These are phyloP conservation scores for Penicillium capsulatum DNA, from an alignment of 2,329 filamentous ascomycete genomes.

Conservation along the genomic window DNA sequence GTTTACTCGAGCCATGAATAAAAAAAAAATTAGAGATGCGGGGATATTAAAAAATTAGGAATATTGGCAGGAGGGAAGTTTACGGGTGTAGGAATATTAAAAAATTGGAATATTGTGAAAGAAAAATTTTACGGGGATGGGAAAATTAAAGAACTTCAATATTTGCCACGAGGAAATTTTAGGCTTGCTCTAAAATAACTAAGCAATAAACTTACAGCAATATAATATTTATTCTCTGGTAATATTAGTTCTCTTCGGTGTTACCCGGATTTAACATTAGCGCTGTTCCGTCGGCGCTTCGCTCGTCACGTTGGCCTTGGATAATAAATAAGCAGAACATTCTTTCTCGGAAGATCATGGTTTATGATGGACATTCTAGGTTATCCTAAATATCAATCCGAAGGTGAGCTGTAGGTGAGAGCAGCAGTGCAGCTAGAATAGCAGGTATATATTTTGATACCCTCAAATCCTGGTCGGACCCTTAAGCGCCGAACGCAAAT, in stretches of 20 bases:
- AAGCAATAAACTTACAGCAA: not conserved
- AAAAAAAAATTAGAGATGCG: not conserved
- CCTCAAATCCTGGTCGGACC: too few species aligned
- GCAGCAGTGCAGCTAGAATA: too few species aligned
- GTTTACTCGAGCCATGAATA: too few species aligned
- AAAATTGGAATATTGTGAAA: not conserved
- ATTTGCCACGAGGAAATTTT: not conserved
- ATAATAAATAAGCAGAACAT: not conserved
- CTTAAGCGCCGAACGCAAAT: too few species aligned
- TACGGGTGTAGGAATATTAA: not conserved
- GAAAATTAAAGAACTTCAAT: not conserved
- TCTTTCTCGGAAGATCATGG: not conserved
- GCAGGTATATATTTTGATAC: too few species aligned
- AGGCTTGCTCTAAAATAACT: not conserved
- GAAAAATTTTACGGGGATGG: not conserved
- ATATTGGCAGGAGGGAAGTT: not conserved
- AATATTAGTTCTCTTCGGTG: not conserved
- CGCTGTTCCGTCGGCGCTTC: not conserved
- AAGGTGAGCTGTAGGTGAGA: too few species aligned
- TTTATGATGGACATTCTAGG: too few species aligned
- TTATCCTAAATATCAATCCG: not conserved
- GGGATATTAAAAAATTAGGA: not conserved
- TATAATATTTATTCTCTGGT: not conserved
- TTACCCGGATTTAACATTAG: not conserved
- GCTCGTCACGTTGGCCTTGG: not conserved